Evolutionary conservation across 805 yeast species (phyloP).

Genomic region (Spathaspora boniae): DNA sequence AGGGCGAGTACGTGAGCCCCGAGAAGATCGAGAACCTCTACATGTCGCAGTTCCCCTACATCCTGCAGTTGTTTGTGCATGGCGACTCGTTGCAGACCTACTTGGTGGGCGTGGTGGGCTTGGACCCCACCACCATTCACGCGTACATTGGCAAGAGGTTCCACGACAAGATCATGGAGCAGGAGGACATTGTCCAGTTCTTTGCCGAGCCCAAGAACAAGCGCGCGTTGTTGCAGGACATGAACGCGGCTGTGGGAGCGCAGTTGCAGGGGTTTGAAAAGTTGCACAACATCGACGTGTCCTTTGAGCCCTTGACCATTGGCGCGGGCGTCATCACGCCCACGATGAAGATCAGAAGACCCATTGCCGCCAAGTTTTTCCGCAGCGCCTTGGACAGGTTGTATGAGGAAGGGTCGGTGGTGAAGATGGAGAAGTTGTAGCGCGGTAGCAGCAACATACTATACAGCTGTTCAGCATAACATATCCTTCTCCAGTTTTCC

Average conservation of each 20-base stretch:
- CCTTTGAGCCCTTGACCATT: conserved; percentile 37
- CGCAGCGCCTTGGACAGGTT: conserved; percentile 22
- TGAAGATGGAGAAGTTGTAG: conserved; percentile 18
- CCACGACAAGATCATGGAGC: conserved; percentile 9
- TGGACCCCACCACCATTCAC: conserved; percentile 18
- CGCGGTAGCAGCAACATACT: conserved; percentile 15
- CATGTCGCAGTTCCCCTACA: conserved; percentile 24
- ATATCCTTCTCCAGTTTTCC: too few relatives aligned
- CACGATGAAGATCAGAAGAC: conserved; percentile 41
- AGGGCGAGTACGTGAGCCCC: conserved; percentile 41
- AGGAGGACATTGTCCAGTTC: conserved; percentile 17
- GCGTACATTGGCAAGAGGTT: conserved; percentile 16
- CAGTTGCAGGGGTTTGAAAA: conserved; percentile 35
- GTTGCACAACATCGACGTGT: conserved; percentile 31
- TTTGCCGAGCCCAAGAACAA: conserved; percentile 23
- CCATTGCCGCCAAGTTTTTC: conserved; percentile 29
- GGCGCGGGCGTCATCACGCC: conserved; percentile 39
- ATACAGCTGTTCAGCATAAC: too few relatives aligned
- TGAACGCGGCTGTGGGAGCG: conserved; percentile 22
- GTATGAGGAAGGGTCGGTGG: conserved; percentile 35
- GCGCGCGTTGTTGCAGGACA: conserved; percentile 15
- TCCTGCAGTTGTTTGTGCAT: conserved; percentile 29
- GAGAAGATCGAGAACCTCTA: conserved; percentile 37
- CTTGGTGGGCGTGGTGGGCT: conserved; percentile 28
- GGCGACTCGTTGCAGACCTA: conserved; percentile 28